Base-by-base conservation (phyloP, 176 grass and related monocot genomes). In the Musa beccarii region DNA sequence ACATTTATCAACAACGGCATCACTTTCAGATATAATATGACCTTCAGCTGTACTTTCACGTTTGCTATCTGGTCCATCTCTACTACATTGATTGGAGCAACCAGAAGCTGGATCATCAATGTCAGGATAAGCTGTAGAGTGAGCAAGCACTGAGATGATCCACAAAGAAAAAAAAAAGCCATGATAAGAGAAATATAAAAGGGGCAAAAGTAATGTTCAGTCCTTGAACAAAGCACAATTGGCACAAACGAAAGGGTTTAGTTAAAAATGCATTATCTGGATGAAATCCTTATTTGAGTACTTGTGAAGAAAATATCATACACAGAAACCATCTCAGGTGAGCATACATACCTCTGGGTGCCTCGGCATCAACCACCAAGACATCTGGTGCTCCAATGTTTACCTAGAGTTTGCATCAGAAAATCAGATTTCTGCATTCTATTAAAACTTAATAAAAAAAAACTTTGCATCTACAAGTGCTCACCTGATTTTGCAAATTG, bases 401-500 rank as follows among this genome's bases (percentile, higher is more conserved):
- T 25, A 28, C 28, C 78, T 74, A 29, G 7, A 79, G 64, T 68
- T 76, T 81, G 25, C 49, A 29, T 78, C 68, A 77, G 24, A 81
- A 20, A 85, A 34, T 85, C 49, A 68, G 23, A 17, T 69, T 29
- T 53, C 28, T 25, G 19, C 49, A 71, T 52, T 55, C 69, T 72
- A 57, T 80, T 78, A 53, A 68, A 59, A 76, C 61, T 79, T 21
- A 51, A 68, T 29, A 34, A 79, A 49, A 25, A 25, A 49, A 1
- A 12, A 14, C n/a, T n/a, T n/a, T 9, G 25, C 78, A 68, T 76
- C 62, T 54, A 43, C 13, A 74, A 29, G 34, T 26, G 82, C 89
- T 92, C 66, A 10, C 86, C 83, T 77, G 49, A 52, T 79, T 65
- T 70, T 76, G 69, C 54, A 10, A 77, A 76, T 25, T 81, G 19